Base-by-base conservation (phyloP, 768 basidiomycete species). In the Pisolithus microcarpus region DNA sequence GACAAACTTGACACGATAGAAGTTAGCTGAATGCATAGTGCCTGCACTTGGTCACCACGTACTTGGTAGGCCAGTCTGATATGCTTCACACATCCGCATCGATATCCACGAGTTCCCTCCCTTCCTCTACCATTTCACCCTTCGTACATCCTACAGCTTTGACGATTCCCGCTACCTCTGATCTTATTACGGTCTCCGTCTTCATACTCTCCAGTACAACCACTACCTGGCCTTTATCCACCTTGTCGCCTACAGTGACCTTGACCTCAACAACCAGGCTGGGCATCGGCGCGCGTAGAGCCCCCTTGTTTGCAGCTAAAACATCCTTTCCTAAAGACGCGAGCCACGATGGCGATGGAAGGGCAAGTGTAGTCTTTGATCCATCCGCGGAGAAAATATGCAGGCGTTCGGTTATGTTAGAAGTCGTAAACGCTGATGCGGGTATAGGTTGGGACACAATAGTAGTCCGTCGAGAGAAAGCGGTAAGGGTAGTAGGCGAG, bases 141-240 rank as follows among this genome's bases (percentile, higher is more conserved):
- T 87, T 85, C 66, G 72, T 77, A 61, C 89, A 93, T 13, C 79
- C 80, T 13, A 95, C 79, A 42, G 77, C 72, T 58, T 74, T 81
- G 7, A 95, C 84, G 5, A 82, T 70, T 4, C 91, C 93, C 36
- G 77, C 71, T 7, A 71, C 72, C 52, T 82, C 77, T 13, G 90
- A 82, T 49, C 91, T 75, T 56, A 96, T 66, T 38, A 91, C 87
- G 37, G 87, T 94, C 70, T 95, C 92, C 56, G 92, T 96, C 80
- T 97, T 97, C 93, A 96, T 97, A 62, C 92, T 95, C 71, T 95
- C 93, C 61, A 95, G 69, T 5, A 94, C 81, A 28, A 92, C 82
- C 8, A 91, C 75, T 7, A 79, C 80, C 61, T 93, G 87, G 0
- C 90, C 91, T 61, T 79, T 83, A 68, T 85, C 82, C 38, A 96